A percentile compares a stretch with the other conserved stretches of the same genome.
Evolutionary conservation across 257 asterid genomes (phyloP).

Genomic region (Penstemon newberryi): DNA sequence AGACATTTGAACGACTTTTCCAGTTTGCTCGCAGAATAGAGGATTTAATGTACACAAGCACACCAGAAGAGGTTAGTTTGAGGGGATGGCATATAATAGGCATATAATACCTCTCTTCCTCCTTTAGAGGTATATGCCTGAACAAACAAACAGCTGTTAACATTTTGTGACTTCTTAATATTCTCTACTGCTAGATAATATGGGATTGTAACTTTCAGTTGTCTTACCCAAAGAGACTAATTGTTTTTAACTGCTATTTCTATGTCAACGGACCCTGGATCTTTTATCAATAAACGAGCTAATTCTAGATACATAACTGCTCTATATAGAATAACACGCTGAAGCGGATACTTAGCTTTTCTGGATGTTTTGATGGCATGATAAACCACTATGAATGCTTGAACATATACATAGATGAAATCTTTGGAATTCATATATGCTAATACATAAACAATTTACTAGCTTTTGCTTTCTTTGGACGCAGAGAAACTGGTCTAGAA

Average conservation of each 20-base stretch:
- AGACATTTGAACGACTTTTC: constrained; percentile 96
- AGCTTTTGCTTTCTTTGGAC: not conserved
- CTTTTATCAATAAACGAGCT: not conserved
- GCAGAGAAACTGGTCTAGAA: not conserved
- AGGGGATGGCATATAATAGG: not conserved
- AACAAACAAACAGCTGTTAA: constrained; percentile 1
- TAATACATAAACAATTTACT: not conserved
- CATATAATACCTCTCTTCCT: constrained; percentile 18
- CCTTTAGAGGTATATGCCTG: not conserved
- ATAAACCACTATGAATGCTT: not conserved
- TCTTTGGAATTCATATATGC: not conserved
- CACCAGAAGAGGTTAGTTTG: constrained; percentile 87
- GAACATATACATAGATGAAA: not conserved
- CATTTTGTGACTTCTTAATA: not conserved
- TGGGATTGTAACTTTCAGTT: constrained; percentile 2
- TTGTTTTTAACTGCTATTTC: not conserved
- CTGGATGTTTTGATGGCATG: constrained; percentile 13
- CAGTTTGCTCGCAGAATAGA: constrained; percentile 92
- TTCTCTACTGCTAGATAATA: constrained; percentile 15
- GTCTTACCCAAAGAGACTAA: constrained; percentile 1
- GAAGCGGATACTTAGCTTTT: constrained; percentile 1
- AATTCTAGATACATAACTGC: not conserved
- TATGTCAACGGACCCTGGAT: constrained; percentile 8
- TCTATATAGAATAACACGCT: constrained; percentile 16
- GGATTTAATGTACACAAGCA: constrained; percentile 64